Base-by-base conservation (phyloP, 1,284 basidiomycete species). In the Cystobasidium pallidum region DNA sequence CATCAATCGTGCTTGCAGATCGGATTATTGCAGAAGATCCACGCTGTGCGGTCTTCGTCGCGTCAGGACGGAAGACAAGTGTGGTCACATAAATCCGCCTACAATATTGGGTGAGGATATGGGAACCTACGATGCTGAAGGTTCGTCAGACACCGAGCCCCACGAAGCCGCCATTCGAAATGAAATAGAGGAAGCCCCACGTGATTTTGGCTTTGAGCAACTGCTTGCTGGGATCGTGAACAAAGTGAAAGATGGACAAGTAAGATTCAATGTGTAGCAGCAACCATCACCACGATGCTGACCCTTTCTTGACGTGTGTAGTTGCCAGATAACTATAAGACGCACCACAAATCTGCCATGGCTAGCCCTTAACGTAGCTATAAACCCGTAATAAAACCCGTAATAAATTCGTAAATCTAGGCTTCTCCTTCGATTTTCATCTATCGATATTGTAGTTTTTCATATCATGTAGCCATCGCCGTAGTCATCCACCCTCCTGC, bases 11-110 rank as follows among this genome's bases (percentile, higher is more conserved):
- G 68, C 68, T 2, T 64, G 68, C 45, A 30, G 34, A 19, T 39
- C 49, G 24, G 54, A 57, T 36, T 8, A 13, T 1, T 71, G 68
- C 24, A 59, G 52, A 15, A 30, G 55, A 10, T 41, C 19, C 4
- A 47, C 34, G 1, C 21, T 71, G 32, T 71, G 68, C 52, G 49
- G 41, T 6, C 34, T 71, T 1, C 24, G 58, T 39, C 61, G 68
- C n/a, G 62, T 28, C 28, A 52, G 68, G 26, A 71, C 59, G 41
- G 68, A 71, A 47, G 68, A 71, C 21, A 70, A 58, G 32, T 70
- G 67, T 34, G 45, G 41, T 10, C 30, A 39, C 4, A 58, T 57
- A 24, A 47, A 36, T 24, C 28, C 32, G 8, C 45, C 67, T 3
- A 28, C 58, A 15, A 39, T 43, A 7, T 6, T 52, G 15, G 58